A percentile compares a stretch with the other conserved stretches of the same genome.
Evolutionary conservation across 805 yeast genomes (phyloP).

Genomic region (Lipomyces kockii): DNA sequence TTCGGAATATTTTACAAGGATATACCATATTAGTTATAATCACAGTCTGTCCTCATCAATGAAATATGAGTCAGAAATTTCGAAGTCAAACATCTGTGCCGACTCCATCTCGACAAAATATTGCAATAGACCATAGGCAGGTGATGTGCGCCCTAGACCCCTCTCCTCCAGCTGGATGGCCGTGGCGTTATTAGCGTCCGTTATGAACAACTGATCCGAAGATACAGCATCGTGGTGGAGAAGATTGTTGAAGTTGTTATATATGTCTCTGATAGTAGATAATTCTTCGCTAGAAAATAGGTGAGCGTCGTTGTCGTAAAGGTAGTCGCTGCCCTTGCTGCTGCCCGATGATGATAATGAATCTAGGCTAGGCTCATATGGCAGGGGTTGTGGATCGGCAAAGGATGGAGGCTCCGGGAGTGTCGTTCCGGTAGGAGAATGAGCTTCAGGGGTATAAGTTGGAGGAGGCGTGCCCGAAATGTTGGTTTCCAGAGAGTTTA

Average conservation of each 20-base stretch:
- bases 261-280: neutral
- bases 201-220: neutral
- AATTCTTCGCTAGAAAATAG: neutral
- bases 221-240: neutral
- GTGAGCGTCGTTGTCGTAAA: neutral
- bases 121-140: neutral
- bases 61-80: too few species aligned
- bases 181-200: neutral
- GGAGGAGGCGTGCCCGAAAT: neutral
- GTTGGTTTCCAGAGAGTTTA: neutral
- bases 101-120: neutral
- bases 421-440: neutral
- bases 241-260: neutral
- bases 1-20: too few species aligned
- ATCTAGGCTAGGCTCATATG: neutral
- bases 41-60: too few species aligned
- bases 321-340: neutral
- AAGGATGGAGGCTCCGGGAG: neutral
- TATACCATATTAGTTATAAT: too few species aligned
- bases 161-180: neutral
- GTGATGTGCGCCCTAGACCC: too few species aligned
- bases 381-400: neutral
- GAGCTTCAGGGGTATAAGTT: neutral
- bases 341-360: neutral
- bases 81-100: too few species aligned